phyloP scores from a whole-genome alignment of 129 eudicot genomes.

The Glebionis coronaria region DNA sequence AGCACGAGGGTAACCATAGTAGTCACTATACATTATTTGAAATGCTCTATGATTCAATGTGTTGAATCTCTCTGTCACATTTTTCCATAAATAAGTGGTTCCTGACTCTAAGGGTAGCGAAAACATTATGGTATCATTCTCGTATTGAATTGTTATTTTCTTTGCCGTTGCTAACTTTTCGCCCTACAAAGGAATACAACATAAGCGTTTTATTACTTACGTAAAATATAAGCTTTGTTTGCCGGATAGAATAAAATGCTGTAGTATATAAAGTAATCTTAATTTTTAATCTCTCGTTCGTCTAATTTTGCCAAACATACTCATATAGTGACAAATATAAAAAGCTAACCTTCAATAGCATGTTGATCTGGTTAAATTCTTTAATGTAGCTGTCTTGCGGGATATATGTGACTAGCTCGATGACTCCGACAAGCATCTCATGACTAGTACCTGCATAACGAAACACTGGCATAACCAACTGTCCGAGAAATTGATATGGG shows the following conservation, averaged over 20 bases:
- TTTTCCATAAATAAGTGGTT: background rate
- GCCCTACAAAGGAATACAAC: background rate
- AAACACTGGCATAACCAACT: slow-evolving; percentile 4
- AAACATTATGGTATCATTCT: background rate
- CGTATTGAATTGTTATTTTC: background rate
- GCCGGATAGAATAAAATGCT: too few relatives aligned
- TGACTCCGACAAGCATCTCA: background rate
- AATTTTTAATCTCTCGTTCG: too few relatives aligned
- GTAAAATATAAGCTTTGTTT: background rate
- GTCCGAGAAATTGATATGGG: background rate
- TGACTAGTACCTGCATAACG: background rate
- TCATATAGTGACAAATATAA: background rate
- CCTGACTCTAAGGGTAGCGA: background rate
- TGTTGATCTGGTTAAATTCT: background rate
- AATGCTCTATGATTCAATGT: background rate
- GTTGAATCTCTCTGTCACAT: background rate
- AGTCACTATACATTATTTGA: background rate
- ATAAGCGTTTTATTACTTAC: background rate
- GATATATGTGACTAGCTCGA: background rate
- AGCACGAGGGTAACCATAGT: background rate
- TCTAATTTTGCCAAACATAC: too few relatives aligned
- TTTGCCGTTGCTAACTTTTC: background rate
- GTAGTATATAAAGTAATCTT: too few relatives aligned
- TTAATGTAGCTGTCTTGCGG: background rate
- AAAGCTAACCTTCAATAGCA: background rate